Percentiles rank a stretch among this genome's conserved stretches.
Conservation (phyloP, 2,329 filamentous ascomycete species). For the Alternaria sp. region DNA sequence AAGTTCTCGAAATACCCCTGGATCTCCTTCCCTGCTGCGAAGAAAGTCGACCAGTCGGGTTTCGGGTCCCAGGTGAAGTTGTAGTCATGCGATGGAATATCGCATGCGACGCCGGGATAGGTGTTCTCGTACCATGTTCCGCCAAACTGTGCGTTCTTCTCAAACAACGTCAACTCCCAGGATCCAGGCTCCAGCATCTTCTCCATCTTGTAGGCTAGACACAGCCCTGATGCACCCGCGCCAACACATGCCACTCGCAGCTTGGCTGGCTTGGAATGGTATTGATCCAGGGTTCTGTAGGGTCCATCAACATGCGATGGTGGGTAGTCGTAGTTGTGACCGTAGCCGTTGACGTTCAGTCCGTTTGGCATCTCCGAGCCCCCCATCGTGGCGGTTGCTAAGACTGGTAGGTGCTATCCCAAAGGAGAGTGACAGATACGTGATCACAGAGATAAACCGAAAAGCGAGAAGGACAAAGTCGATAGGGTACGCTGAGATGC, state of each 20-base stretch:
- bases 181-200: constrained; percentile 37
- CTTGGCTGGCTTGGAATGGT: constrained; percentile 42
- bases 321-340: constrained; percentile 37
- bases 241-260: constrained; percentile 39
- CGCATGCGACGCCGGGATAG: constrained; percentile 44
- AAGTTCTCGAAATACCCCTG: constrained; percentile 57
- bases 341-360: constrained; percentile 36
- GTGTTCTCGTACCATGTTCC: constrained; percentile 46
- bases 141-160: constrained; percentile 41
- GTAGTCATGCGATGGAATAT: constrained; percentile 61
- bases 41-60: constrained; percentile 61
- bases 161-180: constrained; percentile 39
- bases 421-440: neutral
- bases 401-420: neutral
- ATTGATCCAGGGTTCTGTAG: constrained; percentile 41
- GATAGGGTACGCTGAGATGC: neutral
- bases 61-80: constrained; percentile 68
- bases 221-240: constrained; percentile 40
- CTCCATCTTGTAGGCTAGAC: constrained; percentile 44
- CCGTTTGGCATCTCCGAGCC: constrained; percentile 38
- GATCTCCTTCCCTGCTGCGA: constrained; percentile 57
- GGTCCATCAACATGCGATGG: constrained; percentile 37
- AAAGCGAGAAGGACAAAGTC: neutral
- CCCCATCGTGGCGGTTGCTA: constrained; percentile 25
- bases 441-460: neutral